Conservation (phyloP, 2,329 filamentous ascomycete species). For the Arachnomyces sp. region DNA sequence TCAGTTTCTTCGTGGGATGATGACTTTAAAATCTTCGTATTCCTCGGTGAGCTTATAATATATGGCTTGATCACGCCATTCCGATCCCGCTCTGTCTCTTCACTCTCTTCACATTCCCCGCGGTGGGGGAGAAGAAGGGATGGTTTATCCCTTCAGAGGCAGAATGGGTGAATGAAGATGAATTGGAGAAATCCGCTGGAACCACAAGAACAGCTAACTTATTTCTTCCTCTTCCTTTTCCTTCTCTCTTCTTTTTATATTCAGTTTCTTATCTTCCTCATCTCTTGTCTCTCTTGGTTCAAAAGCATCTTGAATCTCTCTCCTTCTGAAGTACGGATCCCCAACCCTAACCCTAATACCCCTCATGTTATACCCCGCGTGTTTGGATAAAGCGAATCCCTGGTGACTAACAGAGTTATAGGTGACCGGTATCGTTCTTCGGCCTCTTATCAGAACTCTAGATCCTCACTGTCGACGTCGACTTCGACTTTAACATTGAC, state of each 20-base stretch:
- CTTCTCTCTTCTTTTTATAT: background rate
- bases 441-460: too few relatives aligned
- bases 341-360: background rate
- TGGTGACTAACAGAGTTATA: too few relatives aligned
- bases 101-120: background rate
- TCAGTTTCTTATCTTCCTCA: background rate
- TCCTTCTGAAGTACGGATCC: background rate
- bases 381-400: too few relatives aligned
- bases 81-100: constrained; percentile 4
- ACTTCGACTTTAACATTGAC: too few relatives aligned
- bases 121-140: background rate
- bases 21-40: too few relatives aligned
- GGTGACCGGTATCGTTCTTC: too few relatives aligned
- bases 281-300: background rate
- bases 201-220: background rate
- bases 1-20: too few relatives aligned
- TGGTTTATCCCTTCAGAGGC: background rate
- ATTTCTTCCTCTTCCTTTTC: background rate
- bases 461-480: too few relatives aligned
- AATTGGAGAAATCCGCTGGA: too few relatives aligned
- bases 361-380: constrained; percentile 2
- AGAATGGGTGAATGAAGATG: too few relatives aligned
- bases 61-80: constrained; percentile 10
- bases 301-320: constrained; percentile 4
- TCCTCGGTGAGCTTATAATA: constrained; percentile 1